A percentile compares a stretch with the other conserved stretches of the same genome.
phyloP scores from a whole-genome alignment of 2,329 filamentous ascomycete species.

The Monilinia fructicola region DNA sequence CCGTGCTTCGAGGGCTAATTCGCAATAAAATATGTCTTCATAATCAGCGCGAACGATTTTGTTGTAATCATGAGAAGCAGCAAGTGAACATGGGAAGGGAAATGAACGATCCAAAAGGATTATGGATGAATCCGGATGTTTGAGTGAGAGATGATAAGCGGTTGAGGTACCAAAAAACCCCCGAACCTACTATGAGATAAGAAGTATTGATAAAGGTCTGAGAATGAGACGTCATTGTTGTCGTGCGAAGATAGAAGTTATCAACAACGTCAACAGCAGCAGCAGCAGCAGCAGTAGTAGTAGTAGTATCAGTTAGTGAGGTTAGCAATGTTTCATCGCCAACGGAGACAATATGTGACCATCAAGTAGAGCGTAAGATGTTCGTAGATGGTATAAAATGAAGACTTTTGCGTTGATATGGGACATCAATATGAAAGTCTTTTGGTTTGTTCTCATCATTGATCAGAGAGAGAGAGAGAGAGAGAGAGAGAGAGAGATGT shows the following conservation, averaged over 20 bases:
- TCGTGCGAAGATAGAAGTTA: background rate
- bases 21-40: conserved; percentile 53
- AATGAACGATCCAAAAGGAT: conserved; percentile 47
- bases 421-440: background rate
- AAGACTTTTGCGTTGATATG: background rate
- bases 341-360: background rate
- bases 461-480: too few species aligned
- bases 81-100: conserved; percentile 43
- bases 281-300: too few species aligned
- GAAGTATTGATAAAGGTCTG: conserved; percentile 19
- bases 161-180: conserved; percentile 55
- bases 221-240: conserved; percentile 12
- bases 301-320: background rate
- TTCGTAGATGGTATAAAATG: too few species aligned
- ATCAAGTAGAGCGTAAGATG: background rate
- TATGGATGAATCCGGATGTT: conserved; percentile 43
- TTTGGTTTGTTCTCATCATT: background rate
- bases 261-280: too few species aligned
- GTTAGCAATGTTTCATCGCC: background rate
- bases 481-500: too few species aligned
- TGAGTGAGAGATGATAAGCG: conserved; percentile 49
- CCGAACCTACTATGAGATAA: conserved; percentile 51
- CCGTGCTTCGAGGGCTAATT: conserved; percentile 48
- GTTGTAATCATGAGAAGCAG: conserved; percentile 60
- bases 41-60: conserved; percentile 61